These are phyloP conservation scores for Skeletonema potamos DNA, from an alignment of 108 stramenopile genomes.

Conservation along the genomic window DNA sequence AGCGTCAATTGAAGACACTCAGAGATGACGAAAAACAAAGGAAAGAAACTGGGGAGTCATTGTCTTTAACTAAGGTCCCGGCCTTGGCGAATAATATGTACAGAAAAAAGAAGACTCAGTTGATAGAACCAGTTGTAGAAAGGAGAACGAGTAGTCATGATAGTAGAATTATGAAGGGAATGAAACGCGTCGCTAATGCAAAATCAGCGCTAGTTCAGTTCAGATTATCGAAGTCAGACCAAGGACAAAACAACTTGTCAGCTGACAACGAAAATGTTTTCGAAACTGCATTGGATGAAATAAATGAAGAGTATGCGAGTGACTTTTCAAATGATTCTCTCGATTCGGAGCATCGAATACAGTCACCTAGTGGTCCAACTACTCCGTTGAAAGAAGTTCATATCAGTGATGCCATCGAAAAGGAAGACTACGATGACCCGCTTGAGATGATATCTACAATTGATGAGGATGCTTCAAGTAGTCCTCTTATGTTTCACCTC, in stretches of 20 bases:
- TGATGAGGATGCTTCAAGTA: neutral
- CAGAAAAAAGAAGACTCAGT: conserved; percentile 14
- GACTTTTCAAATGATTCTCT: neutral
- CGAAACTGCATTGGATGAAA: neutral
- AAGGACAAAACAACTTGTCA: neutral
- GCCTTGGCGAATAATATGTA: conserved; percentile 12
- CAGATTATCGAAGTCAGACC: neutral
- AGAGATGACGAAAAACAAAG: conserved; percentile 47
- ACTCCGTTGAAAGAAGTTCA: neutral
- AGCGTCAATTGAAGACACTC: conserved; percentile 48
- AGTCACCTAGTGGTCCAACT: neutral
- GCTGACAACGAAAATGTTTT: neutral
- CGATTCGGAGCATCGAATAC: neutral
- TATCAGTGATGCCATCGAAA: neutral
- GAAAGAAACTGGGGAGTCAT: conserved; percentile 34
- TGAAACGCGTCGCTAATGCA: neutral
- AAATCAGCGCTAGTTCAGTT: neutral
- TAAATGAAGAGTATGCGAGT: neutral
- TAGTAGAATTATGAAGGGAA: neutral
- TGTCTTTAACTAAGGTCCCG: conserved; percentile 14
- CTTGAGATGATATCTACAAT: neutral
- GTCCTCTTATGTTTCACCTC: neutral
- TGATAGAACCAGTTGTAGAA: neutral
- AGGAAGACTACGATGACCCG: neutral
- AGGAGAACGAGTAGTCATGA: neutral